Evolutionary conservation across 345 rosid species (phyloP), one percentile per base, ranked within the genome.

Genomic region (Heritiera littoralis): DNA sequence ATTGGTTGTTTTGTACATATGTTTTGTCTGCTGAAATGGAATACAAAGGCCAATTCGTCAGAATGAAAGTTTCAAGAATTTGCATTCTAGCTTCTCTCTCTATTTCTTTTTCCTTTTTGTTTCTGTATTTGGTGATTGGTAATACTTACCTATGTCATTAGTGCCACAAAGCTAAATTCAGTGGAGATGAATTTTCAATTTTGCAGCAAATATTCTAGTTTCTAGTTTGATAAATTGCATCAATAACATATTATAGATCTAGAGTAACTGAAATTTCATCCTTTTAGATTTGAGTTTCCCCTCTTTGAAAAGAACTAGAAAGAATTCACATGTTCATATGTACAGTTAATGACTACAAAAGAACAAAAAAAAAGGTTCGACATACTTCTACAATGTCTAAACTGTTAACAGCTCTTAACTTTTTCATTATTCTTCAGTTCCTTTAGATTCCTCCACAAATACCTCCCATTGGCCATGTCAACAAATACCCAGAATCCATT

Each of bases 381-480:
- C 45, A 66, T 66, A 17, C n/a, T 64, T 48, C 11, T 69, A 13
- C 56, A 46, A 30, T 18, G 66, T 61, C 55, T 49, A 40, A 73
- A 38, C 30, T 43, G 65, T 74, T 59, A 55, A 73, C 17, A 54
- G 77, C 18, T 56, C 77, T 74, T 74, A 2, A 41, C 9, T 18
- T 74, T 13, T 9, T 58, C 77, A 58, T 58, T 9, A 3, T 81
- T 84, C 81, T 78, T 89, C 86, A 89, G 81, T 68, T 85, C 89
- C 76, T 79, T 88, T 40, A 93, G 75, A 81, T 88, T 89, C 88
- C 92, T 91, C 97, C 97, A 94, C 80, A 94, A 73, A 78, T 93
- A 94, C 80, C 86, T 87, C 45, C 97, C 98, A 75, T 93, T 94
- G 1, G 98, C 97, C 98, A 94, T 93, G 86, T 94, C 97, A 7